Evolutionary conservation across 1,284 basidiomycete species (phyloP), one percentile per base, ranked within the genome.

Genomic region (Boletus semigastroideus): DNA sequence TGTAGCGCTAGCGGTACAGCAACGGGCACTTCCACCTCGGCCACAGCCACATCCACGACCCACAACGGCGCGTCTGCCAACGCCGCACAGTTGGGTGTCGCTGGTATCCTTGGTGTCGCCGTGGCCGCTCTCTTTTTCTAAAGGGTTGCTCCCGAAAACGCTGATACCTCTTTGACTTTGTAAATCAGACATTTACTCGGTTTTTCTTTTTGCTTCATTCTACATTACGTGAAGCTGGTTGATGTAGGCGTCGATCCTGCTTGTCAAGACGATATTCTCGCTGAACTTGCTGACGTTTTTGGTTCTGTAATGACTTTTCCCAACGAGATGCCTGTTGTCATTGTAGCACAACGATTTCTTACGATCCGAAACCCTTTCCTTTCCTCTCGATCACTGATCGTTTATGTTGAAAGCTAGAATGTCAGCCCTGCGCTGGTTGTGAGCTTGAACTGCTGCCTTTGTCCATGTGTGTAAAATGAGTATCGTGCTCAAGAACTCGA

Each of bases 101-200:
- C 73, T 48, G 81, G 76, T 54, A 49, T 77, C 36, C 52, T 78
- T 46, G 79, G 79, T 50, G 79, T 74, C 33, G 74, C 71, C 38
- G 54, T 80, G 47, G 66, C 74, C 48, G 80, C 77, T 31, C 59
- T 85, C 36, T 57, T 74, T 37, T 47, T 70, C 30, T 71, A 39
- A 60, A 27, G n/a, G 43, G 11, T 38, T 19, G 22, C 25, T 25
- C 33, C 36, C n/a, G 16, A 39, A 58, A 63, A 53, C 45, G 51
- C 46, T 52, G 36, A 58, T 66, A 67, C 57, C 56, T 20, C 34
- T 61, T 54, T 44, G 42, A 53, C 55, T 47, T 55, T 53, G 40
- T 46, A 49, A 31, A 55, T 48, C 46, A 53, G 38, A 67, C 46
- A 41, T 34, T 59, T 30, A 5, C 28, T 37, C 40, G 43, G 44